These are phyloP conservation scores for Schizophyllum amplum DNA, from an alignment of 1,284 basidiomycete species.

Conservation along the genomic window DNA sequence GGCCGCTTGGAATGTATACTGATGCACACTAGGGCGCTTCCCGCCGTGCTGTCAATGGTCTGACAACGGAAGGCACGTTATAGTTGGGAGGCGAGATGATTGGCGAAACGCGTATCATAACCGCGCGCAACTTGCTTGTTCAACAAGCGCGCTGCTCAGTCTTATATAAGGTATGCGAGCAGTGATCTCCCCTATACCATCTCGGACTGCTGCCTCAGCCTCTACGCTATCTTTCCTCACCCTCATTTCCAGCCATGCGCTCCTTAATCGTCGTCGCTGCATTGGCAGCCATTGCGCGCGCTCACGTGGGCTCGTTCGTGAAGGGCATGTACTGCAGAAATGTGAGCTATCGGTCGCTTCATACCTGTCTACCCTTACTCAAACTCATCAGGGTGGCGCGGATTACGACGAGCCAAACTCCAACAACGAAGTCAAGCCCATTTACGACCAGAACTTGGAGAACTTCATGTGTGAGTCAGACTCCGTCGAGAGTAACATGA, in stretches of 20 bases:
- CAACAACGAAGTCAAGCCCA: constrained; percentile 30
- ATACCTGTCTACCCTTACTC: background rate
- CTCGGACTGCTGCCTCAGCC: background rate
- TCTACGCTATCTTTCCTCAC: background rate
- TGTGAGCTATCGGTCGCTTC: background rate
- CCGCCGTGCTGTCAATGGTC: background rate
- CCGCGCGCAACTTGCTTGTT: background rate
- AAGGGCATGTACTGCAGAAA: constrained; percentile 29
- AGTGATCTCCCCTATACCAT: background rate
- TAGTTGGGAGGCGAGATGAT: background rate
- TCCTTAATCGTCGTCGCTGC: constrained; percentile 5
- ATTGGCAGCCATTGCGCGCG: constrained; percentile 6
- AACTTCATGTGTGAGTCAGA: background rate
- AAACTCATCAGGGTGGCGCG: constrained; percentile 9
- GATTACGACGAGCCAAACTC: constrained; percentile 17
- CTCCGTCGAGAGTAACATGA: no score
- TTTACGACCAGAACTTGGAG: background rate
- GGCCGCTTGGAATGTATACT: background rate
- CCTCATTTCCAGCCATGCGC: background rate
- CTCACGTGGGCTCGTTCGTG: constrained; percentile 33
- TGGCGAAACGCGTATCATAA: background rate
- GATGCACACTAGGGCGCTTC: background rate
- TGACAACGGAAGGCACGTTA: background rate
- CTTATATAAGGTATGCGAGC: background rate
- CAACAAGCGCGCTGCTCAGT: background rate